Percentiles rank a stretch among this genome's conserved stretches.
phyloP scores from a whole-genome alignment of 129 eudicot genomes.

The Logfia minima region DNA sequence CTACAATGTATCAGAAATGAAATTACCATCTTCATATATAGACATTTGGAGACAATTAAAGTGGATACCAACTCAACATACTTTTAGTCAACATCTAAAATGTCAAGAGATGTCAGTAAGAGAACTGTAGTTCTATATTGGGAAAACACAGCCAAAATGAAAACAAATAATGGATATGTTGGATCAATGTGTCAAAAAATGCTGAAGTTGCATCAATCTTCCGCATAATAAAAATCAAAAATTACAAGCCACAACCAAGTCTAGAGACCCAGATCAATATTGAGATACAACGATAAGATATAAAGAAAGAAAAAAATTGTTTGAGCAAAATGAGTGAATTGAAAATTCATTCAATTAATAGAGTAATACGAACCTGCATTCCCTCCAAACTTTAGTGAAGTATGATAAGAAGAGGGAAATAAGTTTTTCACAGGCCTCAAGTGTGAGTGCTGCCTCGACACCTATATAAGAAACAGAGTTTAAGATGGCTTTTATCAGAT shows the following conservation, averaged over 20 bases:
- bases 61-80: background rate
- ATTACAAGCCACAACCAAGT: background rate
- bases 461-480: slow-evolving; percentile 4
- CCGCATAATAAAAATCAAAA: background rate
- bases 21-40: background rate
- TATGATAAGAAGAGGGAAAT: slow-evolving; percentile 26
- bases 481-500: background rate
- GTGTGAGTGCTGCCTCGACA: slow-evolving; percentile 24
- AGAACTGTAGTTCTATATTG: background rate
- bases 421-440: slow-evolving; percentile 18
- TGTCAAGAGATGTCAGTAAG: background rate
- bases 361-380: slow-evolving; percentile 28
- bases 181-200: background rate
- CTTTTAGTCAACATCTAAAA: background rate
- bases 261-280: background rate
- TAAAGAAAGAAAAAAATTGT: background rate
- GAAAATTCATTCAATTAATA: background rate
- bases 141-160: background rate
- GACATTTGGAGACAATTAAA: background rate
- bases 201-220: background rate
- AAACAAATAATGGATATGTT: background rate
- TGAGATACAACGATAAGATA: background rate
- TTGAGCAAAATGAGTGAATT: background rate
- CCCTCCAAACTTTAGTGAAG: slow-evolving; percentile 17
- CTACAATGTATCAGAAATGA: background rate